phyloP scores from a whole-genome alignment of 1,284 basidiomycete genomes.

The Violaceomyces palustris region DNA sequence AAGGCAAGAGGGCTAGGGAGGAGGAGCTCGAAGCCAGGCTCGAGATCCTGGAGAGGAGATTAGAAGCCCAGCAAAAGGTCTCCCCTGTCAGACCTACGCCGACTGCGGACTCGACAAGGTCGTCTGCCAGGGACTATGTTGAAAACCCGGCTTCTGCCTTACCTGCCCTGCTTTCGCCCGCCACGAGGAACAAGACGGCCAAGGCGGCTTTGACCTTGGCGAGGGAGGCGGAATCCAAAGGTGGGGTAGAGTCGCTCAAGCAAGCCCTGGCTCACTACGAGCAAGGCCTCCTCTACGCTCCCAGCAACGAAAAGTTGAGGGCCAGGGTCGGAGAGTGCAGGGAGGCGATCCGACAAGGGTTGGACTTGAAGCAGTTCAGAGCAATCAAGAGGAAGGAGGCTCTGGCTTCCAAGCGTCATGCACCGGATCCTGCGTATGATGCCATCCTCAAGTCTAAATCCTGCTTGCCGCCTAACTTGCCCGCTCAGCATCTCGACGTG shows the following conservation, averaged over 20 bases:
- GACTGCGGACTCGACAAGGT: neutral
- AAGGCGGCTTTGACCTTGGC: neutral
- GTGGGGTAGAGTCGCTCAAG: neutral
- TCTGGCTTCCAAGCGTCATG: neutral
- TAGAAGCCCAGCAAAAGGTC: neutral
- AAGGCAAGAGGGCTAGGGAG: neutral
- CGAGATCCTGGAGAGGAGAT: neutral
- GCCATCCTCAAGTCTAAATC: neutral
- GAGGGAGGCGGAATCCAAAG: neutral
- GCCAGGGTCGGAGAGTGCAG: neutral
- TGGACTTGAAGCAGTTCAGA: neutral
- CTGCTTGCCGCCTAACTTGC: neutral
- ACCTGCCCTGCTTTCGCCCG: neutral
- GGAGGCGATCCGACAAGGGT: neutral
- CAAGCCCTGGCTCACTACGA: neutral
- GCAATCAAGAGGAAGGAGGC: neutral
- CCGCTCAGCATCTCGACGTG: neutral
- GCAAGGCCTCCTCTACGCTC: neutral
- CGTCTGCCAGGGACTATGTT: no score
- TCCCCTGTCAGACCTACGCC: neutral
- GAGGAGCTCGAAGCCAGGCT: neutral
- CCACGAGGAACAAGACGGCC: slow-evolving; percentile 1
- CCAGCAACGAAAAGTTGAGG: neutral
- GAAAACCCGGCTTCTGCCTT: no score
- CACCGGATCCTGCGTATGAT: neutral